These are phyloP conservation scores for Seminavis robusta DNA, from an alignment of 108 stramenopile genomes.

Conservation along the genomic window DNA sequence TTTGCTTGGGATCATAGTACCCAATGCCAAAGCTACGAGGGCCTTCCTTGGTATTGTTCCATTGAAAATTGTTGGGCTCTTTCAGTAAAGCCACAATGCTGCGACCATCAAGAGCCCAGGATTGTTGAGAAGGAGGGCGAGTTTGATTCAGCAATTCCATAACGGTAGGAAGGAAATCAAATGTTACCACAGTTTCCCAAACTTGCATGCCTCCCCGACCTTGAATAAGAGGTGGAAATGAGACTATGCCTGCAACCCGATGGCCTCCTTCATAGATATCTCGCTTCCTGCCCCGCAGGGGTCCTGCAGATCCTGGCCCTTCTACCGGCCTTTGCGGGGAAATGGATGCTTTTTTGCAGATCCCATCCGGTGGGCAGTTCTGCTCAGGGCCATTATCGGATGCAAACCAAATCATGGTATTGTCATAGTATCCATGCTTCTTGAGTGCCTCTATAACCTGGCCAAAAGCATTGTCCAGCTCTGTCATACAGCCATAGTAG, in stretches of 20 bases:
- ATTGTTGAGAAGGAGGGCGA: slow-evolving; percentile 12
- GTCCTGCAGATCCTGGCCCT: slow-evolving; percentile 19
- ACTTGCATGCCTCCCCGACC: slow-evolving; percentile 1
- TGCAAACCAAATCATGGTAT: slow-evolving; percentile 30
- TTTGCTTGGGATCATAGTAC: slow-evolving; percentile 13
- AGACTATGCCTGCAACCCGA: slow-evolving; percentile 28
- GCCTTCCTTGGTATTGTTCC: slow-evolving; percentile 19
- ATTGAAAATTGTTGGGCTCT: slow-evolving; percentile 4
- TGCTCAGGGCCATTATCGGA: slow-evolving; percentile 35
- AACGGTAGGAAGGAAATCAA: slow-evolving; percentile 25
- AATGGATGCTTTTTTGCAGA: slow-evolving; percentile 10
- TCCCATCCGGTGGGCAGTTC: slow-evolving; percentile 19
- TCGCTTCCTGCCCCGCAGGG: slow-evolving; percentile 25
- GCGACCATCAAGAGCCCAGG: slow-evolving; percentile 26
- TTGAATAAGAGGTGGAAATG: slow-evolving; percentile 18
- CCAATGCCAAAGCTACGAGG: slow-evolving; percentile 15
- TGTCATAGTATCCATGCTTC: slow-evolving; percentile 24
- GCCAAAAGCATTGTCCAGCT: slow-evolving; percentile 37
- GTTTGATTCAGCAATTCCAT: slow-evolving; percentile 16
- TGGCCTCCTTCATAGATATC: slow-evolving; percentile 39
- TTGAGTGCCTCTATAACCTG: slow-evolving; percentile 15
- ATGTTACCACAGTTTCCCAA: slow-evolving; percentile 26
- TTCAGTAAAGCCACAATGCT: slow-evolving; percentile 17
- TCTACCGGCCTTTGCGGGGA: slow-evolving; percentile 23
- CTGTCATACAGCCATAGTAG: slow-evolving; percentile 32